phyloP scores from a whole-genome alignment of 2,329 filamentous ascomycete species.

The Aspergillus ruber region DNA sequence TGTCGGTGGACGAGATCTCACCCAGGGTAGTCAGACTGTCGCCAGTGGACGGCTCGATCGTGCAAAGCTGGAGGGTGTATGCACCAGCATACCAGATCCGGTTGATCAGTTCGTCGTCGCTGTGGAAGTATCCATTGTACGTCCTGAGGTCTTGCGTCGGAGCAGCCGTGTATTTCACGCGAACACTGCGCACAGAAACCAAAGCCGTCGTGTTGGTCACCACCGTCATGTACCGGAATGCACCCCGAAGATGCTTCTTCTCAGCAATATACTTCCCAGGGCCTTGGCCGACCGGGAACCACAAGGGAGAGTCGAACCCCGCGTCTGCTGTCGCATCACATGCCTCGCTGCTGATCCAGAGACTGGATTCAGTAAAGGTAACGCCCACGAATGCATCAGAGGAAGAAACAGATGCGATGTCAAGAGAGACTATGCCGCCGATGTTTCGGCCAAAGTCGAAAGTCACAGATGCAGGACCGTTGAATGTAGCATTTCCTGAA shows the following conservation, averaged over 20 bases:
- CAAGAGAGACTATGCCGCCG: constrained; percentile 32
- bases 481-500: constrained; percentile 7
- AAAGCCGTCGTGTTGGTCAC: constrained; percentile 39
- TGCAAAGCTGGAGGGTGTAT: constrained; percentile 39
- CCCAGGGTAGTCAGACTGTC: constrained; percentile 10
- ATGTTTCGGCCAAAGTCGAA: constrained; percentile 37
- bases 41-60: constrained; percentile 23
- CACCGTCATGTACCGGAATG: constrained; percentile 42
- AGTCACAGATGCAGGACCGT: constrained; percentile 28
- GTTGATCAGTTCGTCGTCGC: constrained; percentile 46
- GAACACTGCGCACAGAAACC: constrained; percentile 30
- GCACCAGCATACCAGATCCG: constrained; percentile 52
- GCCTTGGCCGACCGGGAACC: constrained; percentile 35
- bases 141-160: constrained; percentile 35
- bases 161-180: constrained; percentile 40
- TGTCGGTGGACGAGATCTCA: constrained; percentile 1
- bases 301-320: constrained; percentile 44
- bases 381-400: constrained; percentile 30
- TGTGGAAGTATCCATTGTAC: constrained; percentile 49
- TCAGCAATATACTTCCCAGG: constrained; percentile 38
- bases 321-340: constrained; percentile 44
- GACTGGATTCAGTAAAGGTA: constrained; percentile 33
- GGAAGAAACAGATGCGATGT: constrained; percentile 17
- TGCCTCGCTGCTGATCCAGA: constrained; percentile 45
- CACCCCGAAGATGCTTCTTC: constrained; percentile 38